These are phyloP conservation scores for Plasmodium vinckei DNA, from an alignment of 169 alveolate genomes.

Conservation along the genomic window DNA sequence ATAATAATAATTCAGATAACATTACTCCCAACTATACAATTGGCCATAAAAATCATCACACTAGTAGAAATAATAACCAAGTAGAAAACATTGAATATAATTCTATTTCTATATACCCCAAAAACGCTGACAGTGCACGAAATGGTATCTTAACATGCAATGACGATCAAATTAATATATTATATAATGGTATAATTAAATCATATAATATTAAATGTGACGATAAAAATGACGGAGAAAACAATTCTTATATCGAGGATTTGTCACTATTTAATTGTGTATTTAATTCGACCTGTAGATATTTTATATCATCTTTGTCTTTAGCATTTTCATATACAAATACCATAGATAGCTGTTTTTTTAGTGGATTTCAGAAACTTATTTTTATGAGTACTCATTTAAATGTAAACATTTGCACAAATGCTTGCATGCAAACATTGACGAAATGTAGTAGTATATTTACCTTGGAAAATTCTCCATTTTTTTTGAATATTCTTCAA, in stretches of 20 bases:
- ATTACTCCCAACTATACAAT: not conserved
- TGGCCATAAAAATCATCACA: not conserved
- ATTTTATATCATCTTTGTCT: conserved; percentile 64
- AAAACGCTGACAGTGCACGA: too few relatives aligned
- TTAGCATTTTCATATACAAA: conserved; percentile 69
- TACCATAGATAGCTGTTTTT: conserved; percentile 58
- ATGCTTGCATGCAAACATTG: conserved; percentile 62
- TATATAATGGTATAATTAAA: not conserved
- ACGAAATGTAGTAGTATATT: conserved; percentile 76
- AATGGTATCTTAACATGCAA: not conserved
- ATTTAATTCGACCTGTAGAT: conserved; percentile 73
- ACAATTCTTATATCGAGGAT: conserved; percentile 5
- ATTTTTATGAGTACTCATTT: conserved; percentile 63
- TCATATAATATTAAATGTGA: not conserved
- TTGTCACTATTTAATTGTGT: conserved; percentile 36
- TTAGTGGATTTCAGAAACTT: conserved; percentile 67
- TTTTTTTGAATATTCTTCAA: conserved; percentile 61
- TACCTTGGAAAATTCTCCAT: conserved; percentile 72
- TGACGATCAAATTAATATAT: not conserved
- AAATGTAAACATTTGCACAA: conserved; percentile 64
- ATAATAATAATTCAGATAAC: conserved; percentile 1
- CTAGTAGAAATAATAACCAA: not conserved
- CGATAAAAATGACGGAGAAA: not conserved
- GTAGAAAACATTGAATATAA: not conserved
- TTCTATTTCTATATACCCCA: not conserved